Base-by-base conservation (phyloP, 371 early-diverging fungal genomes). In the Zopfochytrium polystomum region DNA sequence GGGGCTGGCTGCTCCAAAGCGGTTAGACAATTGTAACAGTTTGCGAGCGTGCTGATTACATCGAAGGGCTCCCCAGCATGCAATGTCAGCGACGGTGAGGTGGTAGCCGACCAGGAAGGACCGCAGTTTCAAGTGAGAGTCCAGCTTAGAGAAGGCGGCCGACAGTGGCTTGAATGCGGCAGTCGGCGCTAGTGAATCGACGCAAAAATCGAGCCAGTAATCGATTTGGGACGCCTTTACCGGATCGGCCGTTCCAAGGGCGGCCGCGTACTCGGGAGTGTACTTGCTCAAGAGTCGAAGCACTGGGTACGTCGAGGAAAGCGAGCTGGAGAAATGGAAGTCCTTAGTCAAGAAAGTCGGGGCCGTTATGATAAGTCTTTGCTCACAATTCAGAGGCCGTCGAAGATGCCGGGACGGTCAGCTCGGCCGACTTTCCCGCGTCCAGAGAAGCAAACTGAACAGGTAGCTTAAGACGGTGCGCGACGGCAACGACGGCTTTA, bases 51-150 rank as follows among this genome's bases (percentile, higher is more conserved):
- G 20, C 2, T 31, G 30, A 57, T 27, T 70, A 84, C 83, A 72
- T 72, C 86, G 89, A 73, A 96, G 73, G 33, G 91, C 85, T 49
- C 91, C 94, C 92, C 93, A 96, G 55, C 90, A 66, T 22, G 84
- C 86, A 44, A 87, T 84, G 71, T 96, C 97, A 32, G 93, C 95
- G 3, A 85, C 76, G 1, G 92, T 79, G 52, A 80, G 63, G 44
- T 80, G 69, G 76, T 94, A 90, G 1, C 94, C 95, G 52, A 85
- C 86, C 59, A 92, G 64, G 70, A 83, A 93, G 35, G 90, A 86
- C 46, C 94, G 85, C 68, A 95, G 77, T 33, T 56, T 69, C 48
- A 77, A 53, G 52, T 77, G 71, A 29, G 68, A 55, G 59, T 77
- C 63, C 33, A 77, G 49, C 25, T 43, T 32, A 6, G 62, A 63